phyloP scores from a whole-genome alignment of 169 alveolate species.

The Plasmodium coatneyi region DNA sequence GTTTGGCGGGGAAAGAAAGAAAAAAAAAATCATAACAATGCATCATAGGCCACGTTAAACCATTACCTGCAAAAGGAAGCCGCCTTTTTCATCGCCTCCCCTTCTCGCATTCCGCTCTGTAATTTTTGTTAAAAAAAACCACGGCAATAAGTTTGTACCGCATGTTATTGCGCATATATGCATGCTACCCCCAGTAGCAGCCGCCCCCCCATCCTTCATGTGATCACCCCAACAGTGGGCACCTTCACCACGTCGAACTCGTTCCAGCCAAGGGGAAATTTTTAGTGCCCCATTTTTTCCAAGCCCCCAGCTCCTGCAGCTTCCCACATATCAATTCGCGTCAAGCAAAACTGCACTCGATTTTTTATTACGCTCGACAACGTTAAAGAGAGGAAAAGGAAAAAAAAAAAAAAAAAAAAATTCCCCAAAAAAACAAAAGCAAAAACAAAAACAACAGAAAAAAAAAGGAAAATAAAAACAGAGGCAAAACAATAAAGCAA shows the following conservation, averaged over 20 bases:
- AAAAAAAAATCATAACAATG: neutral
- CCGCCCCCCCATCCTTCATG: neutral
- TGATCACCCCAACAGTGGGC: neutral
- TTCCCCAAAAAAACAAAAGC: neutral
- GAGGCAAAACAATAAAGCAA: neutral
- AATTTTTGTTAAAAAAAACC: neutral
- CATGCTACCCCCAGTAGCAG: neutral
- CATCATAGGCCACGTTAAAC: neutral
- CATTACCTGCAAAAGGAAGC: neutral
- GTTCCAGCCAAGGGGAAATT: neutral
- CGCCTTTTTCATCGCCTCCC: neutral
- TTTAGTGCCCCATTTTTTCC: neutral
- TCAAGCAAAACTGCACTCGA: neutral
- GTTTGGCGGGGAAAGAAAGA: neutral
- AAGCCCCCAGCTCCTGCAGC: neutral
- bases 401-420: neutral
- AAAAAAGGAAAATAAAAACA: neutral
- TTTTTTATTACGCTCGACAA: neutral
- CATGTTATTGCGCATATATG: neutral
- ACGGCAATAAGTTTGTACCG: neutral
- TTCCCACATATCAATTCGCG: neutral
- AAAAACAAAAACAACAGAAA: neutral
- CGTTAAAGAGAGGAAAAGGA: neutral
- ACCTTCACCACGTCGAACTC: neutral
- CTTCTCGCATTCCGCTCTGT: neutral